These are phyloP conservation scores for Hyphopichia burtonii DNA, from an alignment of 1,139 yeast species.

Conservation along the genomic window DNA sequence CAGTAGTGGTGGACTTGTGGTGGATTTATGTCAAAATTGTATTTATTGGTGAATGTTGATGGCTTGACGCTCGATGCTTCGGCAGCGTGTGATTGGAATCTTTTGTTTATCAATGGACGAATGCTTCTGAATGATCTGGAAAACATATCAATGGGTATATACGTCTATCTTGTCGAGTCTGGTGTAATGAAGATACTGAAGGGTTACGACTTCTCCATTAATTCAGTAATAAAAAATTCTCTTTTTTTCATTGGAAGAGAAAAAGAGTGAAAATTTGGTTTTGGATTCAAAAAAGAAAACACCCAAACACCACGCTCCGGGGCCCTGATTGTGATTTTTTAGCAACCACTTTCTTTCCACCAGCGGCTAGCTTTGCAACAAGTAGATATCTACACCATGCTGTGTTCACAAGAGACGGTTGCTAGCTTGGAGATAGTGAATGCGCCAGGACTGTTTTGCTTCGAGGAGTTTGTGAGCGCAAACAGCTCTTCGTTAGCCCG, in stretches of 20 bases:
- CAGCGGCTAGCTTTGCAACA: neutral
- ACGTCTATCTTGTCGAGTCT: too few species aligned
- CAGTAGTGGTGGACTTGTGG: conserved; percentile 52
- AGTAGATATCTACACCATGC: too few species aligned
- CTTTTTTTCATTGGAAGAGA: conserved; percentile 1
- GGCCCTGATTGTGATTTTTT: too few species aligned
- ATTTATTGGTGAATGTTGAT: conserved; percentile 40
- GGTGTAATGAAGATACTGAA: too few species aligned
- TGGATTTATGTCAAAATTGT: conserved; percentile 44
- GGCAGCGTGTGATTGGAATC: conserved; percentile 35
- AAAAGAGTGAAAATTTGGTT: neutral
- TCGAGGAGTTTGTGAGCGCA: neutral
- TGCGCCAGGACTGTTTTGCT: neutral
- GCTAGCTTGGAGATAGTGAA: neutral
- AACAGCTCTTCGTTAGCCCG: neutral
- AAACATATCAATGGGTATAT: conserved; percentile 19
- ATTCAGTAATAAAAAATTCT: neutral
- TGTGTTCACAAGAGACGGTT: neutral
- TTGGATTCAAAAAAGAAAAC: neutral
- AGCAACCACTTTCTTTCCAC: neutral
- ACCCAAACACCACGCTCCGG: too few species aligned
- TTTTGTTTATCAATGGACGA: conserved; percentile 16
- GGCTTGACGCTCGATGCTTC: conserved; percentile 18
- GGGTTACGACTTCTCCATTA: neutral
- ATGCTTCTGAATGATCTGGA: conserved; percentile 24